Evolutionary conservation across 129 eudicot genomes (phyloP).

Genomic region (Centella asiatica): DNA sequence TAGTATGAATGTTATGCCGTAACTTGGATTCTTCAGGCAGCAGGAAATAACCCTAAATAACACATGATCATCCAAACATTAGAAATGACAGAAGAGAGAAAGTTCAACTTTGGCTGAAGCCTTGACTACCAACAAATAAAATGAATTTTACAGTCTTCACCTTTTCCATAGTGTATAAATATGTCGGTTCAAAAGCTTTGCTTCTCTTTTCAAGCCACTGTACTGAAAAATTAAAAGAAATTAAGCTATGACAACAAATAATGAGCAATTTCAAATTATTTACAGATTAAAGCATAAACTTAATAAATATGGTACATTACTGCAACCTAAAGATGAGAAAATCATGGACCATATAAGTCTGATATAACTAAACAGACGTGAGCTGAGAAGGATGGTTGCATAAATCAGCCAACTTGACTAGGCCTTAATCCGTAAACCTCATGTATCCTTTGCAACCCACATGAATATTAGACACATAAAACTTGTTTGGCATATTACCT

Average conservation of each 20-base stretch:
- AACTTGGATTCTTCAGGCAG: slow-evolving; percentile 78
- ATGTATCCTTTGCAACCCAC: too few species aligned
- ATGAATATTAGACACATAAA: too few species aligned
- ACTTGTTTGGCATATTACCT: too few species aligned
- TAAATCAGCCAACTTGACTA: too few species aligned
- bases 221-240: slow-evolving; percentile 37
- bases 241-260: not conserved
- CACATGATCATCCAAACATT: not conserved
- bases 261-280: too few species aligned
- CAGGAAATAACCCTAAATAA: slow-evolving; percentile 73
- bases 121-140: not conserved
- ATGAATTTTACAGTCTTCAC: slow-evolving; percentile 34
- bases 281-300: too few species aligned
- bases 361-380: too few species aligned
- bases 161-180: slow-evolving; percentile 83
- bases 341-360: too few species aligned
- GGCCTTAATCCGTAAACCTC: too few species aligned
- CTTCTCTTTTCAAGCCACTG: slow-evolving; percentile 94
- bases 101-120: not conserved
- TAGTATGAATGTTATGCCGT: slow-evolving; percentile 67
- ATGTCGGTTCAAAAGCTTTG: slow-evolving; percentile 83
- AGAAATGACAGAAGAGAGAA: not conserved
- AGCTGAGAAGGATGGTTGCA: too few species aligned
- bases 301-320: too few species aligned
- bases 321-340: too few species aligned